A percentile compares a stretch with the other conserved stretches of the same genome.
phyloP scores from a whole-genome alignment of 2,329 filamentous ascomycete species.

The Calonectria pseudoturangicola region DNA sequence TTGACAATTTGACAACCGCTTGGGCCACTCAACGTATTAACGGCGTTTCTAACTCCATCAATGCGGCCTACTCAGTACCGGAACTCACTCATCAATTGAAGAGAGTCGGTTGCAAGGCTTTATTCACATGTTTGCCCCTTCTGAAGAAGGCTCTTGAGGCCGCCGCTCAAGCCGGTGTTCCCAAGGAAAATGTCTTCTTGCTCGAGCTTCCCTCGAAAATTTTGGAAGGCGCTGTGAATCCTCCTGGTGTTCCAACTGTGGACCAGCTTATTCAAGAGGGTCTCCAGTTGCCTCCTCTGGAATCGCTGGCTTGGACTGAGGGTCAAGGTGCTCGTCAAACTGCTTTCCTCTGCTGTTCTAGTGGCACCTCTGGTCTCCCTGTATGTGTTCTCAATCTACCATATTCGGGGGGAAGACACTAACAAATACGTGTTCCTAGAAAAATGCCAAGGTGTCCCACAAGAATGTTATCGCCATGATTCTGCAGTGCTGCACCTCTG shows the following conservation, averaged over 20 bases:
- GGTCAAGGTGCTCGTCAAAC: constrained; percentile 33
- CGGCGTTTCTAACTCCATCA: constrained; percentile 35
- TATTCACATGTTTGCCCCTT: constrained; percentile 33
- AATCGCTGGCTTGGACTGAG: constrained; percentile 23
- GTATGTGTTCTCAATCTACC: neutral
- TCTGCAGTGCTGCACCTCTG: constrained; percentile 30
- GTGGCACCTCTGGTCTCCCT: constrained; percentile 33
- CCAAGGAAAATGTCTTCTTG: constrained; percentile 30
- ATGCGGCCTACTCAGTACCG: constrained; percentile 29
- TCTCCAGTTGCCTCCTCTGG: constrained; percentile 23
- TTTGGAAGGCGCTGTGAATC: constrained; percentile 23
- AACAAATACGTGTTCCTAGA: constrained; percentile 1
- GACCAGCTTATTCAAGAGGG: constrained; percentile 33
- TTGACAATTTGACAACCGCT: constrained; percentile 34
- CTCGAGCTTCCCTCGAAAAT: constrained; percentile 29
- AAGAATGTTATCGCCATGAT: constrained; percentile 35
- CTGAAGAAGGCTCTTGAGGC: constrained; percentile 29
- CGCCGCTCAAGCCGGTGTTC: constrained; percentile 27
- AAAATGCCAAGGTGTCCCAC: constrained; percentile 35
- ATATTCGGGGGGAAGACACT: neutral
- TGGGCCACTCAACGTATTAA: constrained; percentile 36
- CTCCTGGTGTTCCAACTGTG: constrained; percentile 26
- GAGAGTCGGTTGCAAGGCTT: constrained; percentile 30
- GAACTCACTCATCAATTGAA: constrained; percentile 34
- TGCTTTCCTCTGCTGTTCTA: constrained; percentile 33